Base-by-base conservation (phyloP, 306 rosid genomes). In the Citrullus amarus region DNA sequence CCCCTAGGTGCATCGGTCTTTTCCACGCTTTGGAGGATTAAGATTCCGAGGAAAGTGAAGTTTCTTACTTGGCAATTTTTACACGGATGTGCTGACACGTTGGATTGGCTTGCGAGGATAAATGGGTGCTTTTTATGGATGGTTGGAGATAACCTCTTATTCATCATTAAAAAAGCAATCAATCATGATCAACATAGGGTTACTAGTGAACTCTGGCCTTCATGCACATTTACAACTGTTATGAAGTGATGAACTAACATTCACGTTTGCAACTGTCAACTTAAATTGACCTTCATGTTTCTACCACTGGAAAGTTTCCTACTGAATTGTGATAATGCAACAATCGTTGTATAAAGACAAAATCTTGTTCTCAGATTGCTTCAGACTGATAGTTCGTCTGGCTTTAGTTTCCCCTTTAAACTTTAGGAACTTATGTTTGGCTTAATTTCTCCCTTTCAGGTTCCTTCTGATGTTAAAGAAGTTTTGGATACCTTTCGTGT, bases 401-500 rank as follows among this genome's bases (percentile, higher is more conserved):
- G 55, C 53, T 41, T 59, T 58, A 7, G 36, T 77, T 43, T 14
- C 28, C 22, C 56, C 17, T 28, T 22, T 39, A 20, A 77, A 50
- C 6, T 22, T 15, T 22, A 39, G 1, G 7, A 32, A 34, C 10
- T 9, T 18, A 18, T 39, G 48, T 17, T 44, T 5, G 73, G 58
- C 16, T 78, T 10, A 16, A 25, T 36, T 51, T 28, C 48, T 30
- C 20, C 39, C 56, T 82, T 86, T 75, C 90, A 94, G 98, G 96
- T 94, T 85, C 77, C 88, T 79, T 63, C 88, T 73, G 97, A 92
- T 76, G 87, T 92, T 53, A 82, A 84, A 83, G 98, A 94, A 87
- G 91, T 89, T 78, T 80, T 92, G 86, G 93, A 91, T 76, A 92
- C 98, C 82, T 94, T 94, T 81, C 87, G 76, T 44, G 79, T 90